Base-by-base conservation (phyloP, 2,329 filamentous ascomycete species). In the Exophiala phaeomuriformis region DNA sequence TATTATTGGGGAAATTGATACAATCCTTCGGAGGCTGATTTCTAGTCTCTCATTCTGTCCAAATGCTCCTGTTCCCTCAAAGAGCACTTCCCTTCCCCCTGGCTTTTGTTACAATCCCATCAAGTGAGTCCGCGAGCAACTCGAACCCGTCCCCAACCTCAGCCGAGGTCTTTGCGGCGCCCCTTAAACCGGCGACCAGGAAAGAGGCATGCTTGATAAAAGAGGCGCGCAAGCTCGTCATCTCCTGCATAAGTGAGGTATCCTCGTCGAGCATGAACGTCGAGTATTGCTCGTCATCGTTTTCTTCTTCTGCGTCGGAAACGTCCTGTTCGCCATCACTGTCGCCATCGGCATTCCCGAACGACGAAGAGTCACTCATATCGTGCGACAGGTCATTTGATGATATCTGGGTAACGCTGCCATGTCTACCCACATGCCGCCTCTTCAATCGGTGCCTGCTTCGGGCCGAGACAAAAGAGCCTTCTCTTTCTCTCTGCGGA, bases 151-250 rank as follows among this genome's bases (percentile, higher is more conserved):
- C 55, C 12, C 55, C 58, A 7, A 58, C 50, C 10, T 52, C 47
- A 12, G 48, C 45, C 4, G 55, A 51, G 46, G 33, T 54, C 39
- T 58, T 60, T n/a, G 59, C 55, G 31, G 58, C 56, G 9, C 85
- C 85, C 50, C 84, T 80, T 58, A 96, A 66, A 0, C 87, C 89
- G 47, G 84, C 82, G 2, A 78, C 78, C 9, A 93, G 76, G 66
- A 95, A 95, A 0, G 78, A 73, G 30, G 90, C 64, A 45, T 86
- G 74, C 41, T 77, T 77, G 51, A 84, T 79, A 62, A 88, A 87
- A 47, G 87, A 79, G 1, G 68, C 69, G 51, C 77, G 78, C 43
- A 89, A 78, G 41, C 76, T 76, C 39, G 65, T 68, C 40, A 93
- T 66, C 2, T 76, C 71, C 28, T 79, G 71, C 5, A 67, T 6